Base-by-base conservation (phyloP, 2,329 filamentous ascomycete species). In the Blastomyces silverae region DNA sequence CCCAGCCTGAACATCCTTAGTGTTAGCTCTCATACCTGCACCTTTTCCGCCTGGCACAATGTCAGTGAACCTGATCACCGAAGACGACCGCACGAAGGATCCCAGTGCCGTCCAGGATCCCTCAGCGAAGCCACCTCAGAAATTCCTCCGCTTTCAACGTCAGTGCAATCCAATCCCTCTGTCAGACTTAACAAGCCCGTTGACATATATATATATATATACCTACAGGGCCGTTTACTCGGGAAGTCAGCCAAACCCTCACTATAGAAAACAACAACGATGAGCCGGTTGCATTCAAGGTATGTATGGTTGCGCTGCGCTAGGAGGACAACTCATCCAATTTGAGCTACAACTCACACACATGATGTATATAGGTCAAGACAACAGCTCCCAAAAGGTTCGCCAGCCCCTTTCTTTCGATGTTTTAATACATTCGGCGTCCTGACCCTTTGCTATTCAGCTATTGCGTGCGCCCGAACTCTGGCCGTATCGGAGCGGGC, bases 371-470 rank as follows among this genome's bases (percentile, higher is more conserved):
- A 39, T 44, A 96, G 92, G 94, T 99, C 79, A 99, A 99, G 87
- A 99, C 94, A 60, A 99, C 94, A 68, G 94, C 94, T 61, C 94
- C 94, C 44, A 97, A 97, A 81, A 94, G 97, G 93, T 99, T 90
- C 75, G 89, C 66, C 70, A 69, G 64, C 65, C 67, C 53, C 64
- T 68, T 64, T 66, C 52, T 64, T 61, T 42, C 37, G 17, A 60
- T 44, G 10, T 39, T 60, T 50, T 60, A 44, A 53, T 37, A 25
- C 59, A 62, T 57, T 53, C 37, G 57, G n/a, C 37, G 31, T 56
- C 39, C 46, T 63, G 8, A 42, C 10, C 56, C 13, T 22, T 53
- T 67, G 44, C 66, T 69, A 62, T 60, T 69, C 73, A 97, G 93
- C 83, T 99, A 99, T 81, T 97, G 94, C 78, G 93, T 97, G 66